Evolutionary conservation across 2,329 filamentous ascomycete species (phyloP), one percentile per base, ranked within the genome.

Genomic region (Coleophoma eucalyptorum): DNA sequence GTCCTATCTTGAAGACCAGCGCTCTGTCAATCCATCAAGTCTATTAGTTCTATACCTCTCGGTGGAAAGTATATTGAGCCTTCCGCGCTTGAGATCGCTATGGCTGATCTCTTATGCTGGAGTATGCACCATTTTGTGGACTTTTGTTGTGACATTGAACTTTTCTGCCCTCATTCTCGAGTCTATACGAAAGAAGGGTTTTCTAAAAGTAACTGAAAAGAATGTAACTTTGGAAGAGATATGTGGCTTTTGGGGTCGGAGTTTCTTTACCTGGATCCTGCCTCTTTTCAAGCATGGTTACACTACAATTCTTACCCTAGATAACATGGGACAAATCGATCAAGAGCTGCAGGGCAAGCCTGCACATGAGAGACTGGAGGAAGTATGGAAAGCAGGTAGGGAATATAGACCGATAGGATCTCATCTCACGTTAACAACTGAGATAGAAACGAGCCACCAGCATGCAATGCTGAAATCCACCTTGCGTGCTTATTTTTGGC

Each of bases 201-300:
- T 13, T 3, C 19, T 48, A 18, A 37, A 48, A 12, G 20, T 31
- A 16, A 33, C 43, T n/a, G 4, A 52, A 45, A 32, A 15, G 44
- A 34, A 19, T 42, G 4, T 20, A 46, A 19, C 34, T 52, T 12
- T 46, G 3, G 50, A 52, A 41, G 40, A 31, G 16, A 18, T 20
- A 6, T 60, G 59, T 40, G 58, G 64, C 15, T 56, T 67, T 6
- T 62, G 65, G 38, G 58, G 53, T 21, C 58, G 63, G 12, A 58
- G 59, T 16, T 52, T 67, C 18, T 64, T 65, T 50, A 61, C 49
- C 48, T 69, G 65, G 65, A 50, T 68, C 5, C 67, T 66, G 37
- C 51, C 50, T 13, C 46, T 68, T 7, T 64, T 69, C 46, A 19
- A 55, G 10, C 11, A 46, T 11, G 65, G 66, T 1, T 65, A 57